Percentiles rank a stretch among this genome's conserved stretches.
Evolutionary conservation across 2,329 filamentous ascomycete genomes (phyloP).

Genomic region (Pseudogymnoascus sp.): DNA sequence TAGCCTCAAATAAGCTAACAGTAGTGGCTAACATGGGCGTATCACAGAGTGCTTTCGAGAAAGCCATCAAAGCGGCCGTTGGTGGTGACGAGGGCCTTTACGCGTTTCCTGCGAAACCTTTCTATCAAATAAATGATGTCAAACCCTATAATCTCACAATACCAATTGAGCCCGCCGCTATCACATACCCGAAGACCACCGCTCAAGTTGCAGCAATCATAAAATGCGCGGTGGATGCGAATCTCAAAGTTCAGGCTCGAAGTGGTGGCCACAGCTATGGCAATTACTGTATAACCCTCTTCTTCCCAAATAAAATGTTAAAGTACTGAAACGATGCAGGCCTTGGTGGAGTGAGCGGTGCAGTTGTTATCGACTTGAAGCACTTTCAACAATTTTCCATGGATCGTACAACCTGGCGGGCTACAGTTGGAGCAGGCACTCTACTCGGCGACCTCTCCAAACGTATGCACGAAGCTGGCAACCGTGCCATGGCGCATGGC

Average conservation of each 20-base stretch:
- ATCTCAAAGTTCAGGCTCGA: slow-evolving; percentile 43
- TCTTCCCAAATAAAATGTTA: neutral
- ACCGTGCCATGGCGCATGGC: slow-evolving; percentile 52
- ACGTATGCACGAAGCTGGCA: slow-evolving; percentile 42
- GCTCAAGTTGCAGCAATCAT: slow-evolving; percentile 37
- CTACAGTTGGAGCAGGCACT: slow-evolving; percentile 48
- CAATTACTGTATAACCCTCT: slow-evolving; percentile 32
- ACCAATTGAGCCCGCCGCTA: slow-evolving; percentile 17
- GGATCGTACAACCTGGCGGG: slow-evolving; percentile 44
- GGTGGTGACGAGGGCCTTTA: slow-evolving; percentile 16
- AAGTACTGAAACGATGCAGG: slow-evolving; percentile 23
- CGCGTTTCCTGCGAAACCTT: slow-evolving; percentile 18
- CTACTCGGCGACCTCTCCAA: slow-evolving; percentile 46
- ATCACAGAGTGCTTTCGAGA: neutral
- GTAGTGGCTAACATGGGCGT: neutral
- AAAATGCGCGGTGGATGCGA: slow-evolving; percentile 35
- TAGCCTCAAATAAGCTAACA: neutral
- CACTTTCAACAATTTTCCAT: slow-evolving; percentile 48
- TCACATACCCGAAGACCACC: slow-evolving; percentile 25
- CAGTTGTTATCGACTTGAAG: slow-evolving; percentile 47
- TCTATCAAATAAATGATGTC: slow-evolving; percentile 17
- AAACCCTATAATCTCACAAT: slow-evolving; percentile 21
- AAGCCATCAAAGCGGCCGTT: slow-evolving; percentile 10
- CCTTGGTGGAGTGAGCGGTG: slow-evolving; percentile 44
- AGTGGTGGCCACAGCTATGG: slow-evolving; percentile 49